A percentile compares a stretch with the other conserved stretches of the same genome.
These are phyloP conservation scores for Sphaerostilbella broomeana DNA, from an alignment of 2,329 filamentous ascomycete species.

Conservation along the genomic window DNA sequence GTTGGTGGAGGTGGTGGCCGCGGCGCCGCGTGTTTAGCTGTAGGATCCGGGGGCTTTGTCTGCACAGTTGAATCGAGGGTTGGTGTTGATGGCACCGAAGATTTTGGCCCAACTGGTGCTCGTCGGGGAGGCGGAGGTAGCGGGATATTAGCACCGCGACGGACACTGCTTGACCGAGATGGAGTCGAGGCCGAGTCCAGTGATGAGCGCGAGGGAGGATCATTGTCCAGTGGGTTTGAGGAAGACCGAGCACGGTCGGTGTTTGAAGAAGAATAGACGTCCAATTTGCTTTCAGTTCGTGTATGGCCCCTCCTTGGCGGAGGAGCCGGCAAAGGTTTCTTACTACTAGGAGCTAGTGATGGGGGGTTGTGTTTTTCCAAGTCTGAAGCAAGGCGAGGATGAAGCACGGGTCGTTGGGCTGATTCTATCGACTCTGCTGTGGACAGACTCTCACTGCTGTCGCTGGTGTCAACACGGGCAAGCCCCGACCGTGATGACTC, in stretches of 20 bases:
- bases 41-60: too few species aligned
- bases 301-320: constrained; percentile 44
- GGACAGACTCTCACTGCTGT: background rate
- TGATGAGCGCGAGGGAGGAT: constrained; percentile 41
- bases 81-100: constrained; percentile 15
- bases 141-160: constrained; percentile 36
- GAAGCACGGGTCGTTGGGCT: too few species aligned
- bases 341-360: constrained; percentile 30
- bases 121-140: constrained; percentile 51
- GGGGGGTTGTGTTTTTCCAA: constrained; percentile 17
- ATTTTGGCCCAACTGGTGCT: constrained; percentile 33
- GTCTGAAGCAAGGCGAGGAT: constrained; percentile 21
- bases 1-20: constrained; percentile 42
- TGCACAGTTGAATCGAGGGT: constrained; percentile 16
- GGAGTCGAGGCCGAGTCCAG: constrained; percentile 44
- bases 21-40: constrained; percentile 19
- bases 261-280: constrained; percentile 16
- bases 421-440: background rate
- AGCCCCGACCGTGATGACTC: too few species aligned
- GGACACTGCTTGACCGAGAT: constrained; percentile 41
- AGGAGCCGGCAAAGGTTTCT: constrained; percentile 43
- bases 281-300: constrained; percentile 31
- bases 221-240: constrained; percentile 24
- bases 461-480: too few species aligned
- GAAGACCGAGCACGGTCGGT: constrained; percentile 11